These are phyloP conservation scores for Glaciozyma martinii DNA, from an alignment of 768 basidiomycete species.

Conservation along the genomic window DNA sequence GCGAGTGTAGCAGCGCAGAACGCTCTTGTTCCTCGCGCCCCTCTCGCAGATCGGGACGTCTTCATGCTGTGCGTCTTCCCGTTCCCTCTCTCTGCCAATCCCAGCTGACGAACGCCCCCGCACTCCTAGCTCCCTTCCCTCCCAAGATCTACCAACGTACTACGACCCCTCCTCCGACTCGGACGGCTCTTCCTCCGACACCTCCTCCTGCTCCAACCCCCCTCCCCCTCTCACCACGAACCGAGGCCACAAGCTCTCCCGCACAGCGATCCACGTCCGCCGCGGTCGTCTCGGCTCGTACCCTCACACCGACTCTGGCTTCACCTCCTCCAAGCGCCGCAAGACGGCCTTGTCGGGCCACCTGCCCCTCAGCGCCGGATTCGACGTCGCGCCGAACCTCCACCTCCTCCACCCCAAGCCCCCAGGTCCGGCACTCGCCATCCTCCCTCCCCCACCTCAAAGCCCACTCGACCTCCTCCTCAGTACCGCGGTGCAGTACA, in stretches of 20 bases:
- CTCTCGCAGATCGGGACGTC: neutral
- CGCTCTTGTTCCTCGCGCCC: neutral
- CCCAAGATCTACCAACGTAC: constrained; percentile 24
- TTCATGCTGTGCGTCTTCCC: constrained; percentile 2
- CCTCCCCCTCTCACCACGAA: constrained; percentile 23
- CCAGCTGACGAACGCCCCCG: neutral
- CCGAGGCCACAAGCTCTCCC: constrained; percentile 34
- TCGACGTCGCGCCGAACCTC: constrained; percentile 32
- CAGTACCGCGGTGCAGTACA: constrained; percentile 17
- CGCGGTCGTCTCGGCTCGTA: constrained; percentile 29
- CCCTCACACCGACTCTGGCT: constrained; percentile 24
- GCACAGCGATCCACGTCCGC: constrained; percentile 15
- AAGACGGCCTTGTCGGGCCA: constrained; percentile 14
- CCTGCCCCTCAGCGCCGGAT: constrained; percentile 8
- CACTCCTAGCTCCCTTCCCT: constrained; percentile 23
- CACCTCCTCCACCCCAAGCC: constrained; percentile 23
- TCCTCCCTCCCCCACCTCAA: constrained; percentile 31
- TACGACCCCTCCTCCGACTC: constrained; percentile 25
- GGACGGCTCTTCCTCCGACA: neutral
- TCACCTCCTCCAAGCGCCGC: constrained; percentile 14
- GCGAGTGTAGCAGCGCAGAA: no score
- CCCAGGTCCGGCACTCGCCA: constrained; percentile 1
- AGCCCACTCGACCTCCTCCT: constrained; percentile 34
- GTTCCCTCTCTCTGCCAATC: neutral
- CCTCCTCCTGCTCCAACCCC: neutral